A percentile compares a stretch with the other conserved stretches of the same genome.
Evolutionary conservation across 1,139 yeast species (phyloP).

Genomic region (Spathaspora sp.): DNA sequence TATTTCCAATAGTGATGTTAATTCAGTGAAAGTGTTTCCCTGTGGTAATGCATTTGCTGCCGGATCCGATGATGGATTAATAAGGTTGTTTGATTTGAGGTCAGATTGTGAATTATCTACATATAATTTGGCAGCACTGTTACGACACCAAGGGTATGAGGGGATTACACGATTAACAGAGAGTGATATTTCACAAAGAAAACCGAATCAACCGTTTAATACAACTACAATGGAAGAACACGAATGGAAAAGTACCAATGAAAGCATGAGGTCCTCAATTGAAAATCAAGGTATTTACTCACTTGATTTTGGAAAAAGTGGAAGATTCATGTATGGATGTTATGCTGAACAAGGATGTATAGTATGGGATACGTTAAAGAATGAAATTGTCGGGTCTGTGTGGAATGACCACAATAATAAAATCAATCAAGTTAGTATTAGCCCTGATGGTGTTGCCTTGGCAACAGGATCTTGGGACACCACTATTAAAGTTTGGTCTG

Average conservation of each 20-base stretch:
- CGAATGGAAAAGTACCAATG: constrained; percentile 1
- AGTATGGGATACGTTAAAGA: constrained; percentile 76
- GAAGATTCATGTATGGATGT: constrained; percentile 72
- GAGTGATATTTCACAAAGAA: not conserved
- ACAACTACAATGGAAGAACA: not conserved
- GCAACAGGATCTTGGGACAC: constrained; percentile 75
- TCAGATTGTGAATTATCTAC: constrained; percentile 68
- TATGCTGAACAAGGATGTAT: constrained; percentile 76
- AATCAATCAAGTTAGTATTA: constrained; percentile 61
- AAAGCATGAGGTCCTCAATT: constrained; percentile 23
- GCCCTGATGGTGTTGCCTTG: constrained; percentile 74
- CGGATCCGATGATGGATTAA: constrained; percentile 79
- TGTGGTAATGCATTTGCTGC: constrained; percentile 65
- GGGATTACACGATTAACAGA: constrained; percentile 3
- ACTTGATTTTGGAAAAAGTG: constrained; percentile 72
- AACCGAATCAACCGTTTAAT: constrained; percentile 1
- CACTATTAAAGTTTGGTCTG: constrained; percentile 62
- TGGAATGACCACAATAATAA: constrained; percentile 53
- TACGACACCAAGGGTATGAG: not conserved
- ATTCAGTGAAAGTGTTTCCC: constrained; percentile 65
- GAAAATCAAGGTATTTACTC: constrained; percentile 68
- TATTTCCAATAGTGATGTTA: constrained; percentile 67
- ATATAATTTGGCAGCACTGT: constrained; percentile 40
- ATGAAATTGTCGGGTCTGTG: constrained; percentile 59
- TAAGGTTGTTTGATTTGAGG: constrained; percentile 74